phyloP scores from a whole-genome alignment of 2,329 filamentous ascomycete genomes.

The Colletotrichum tanaceti region DNA sequence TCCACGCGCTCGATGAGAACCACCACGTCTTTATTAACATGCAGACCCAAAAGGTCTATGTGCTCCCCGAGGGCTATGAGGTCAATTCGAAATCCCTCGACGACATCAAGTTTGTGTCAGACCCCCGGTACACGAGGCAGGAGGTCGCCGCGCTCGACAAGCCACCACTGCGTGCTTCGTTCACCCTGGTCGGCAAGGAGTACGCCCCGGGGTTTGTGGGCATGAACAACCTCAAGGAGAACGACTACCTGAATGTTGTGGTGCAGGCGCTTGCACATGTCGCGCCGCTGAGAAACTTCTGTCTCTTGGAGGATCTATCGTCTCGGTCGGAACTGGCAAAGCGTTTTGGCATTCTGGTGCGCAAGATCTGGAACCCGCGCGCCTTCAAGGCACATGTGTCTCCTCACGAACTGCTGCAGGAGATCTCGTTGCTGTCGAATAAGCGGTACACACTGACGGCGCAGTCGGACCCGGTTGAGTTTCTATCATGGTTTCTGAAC shows the following conservation, averaged over 20 bases:
- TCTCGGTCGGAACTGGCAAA: constrained; percentile 82
- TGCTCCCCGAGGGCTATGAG: constrained; percentile 96
- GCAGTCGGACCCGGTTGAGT: constrained; percentile 96
- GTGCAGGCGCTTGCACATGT: constrained; percentile 94
- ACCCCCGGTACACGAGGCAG: constrained; percentile 83
- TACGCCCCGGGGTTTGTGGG: constrained; percentile 96
- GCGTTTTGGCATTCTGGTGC: constrained; percentile 87
- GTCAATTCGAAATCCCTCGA: constrained; percentile 94
- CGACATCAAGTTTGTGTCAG: constrained; percentile 97
- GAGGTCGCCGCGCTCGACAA: constrained; percentile 86
- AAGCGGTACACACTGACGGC: constrained; percentile 92
- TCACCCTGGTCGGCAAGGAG: constrained; percentile 83
- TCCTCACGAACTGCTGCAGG: constrained; percentile 95
- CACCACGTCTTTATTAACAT: constrained; percentile 99
- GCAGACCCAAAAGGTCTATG: constrained; percentile 89
- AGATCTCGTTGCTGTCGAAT: constrained; percentile 88
- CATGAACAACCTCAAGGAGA: constrained; percentile 99
- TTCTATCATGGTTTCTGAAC: constrained; percentile 97
- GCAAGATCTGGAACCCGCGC: constrained; percentile 97
- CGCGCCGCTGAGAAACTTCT: constrained; percentile 86
- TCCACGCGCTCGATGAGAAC: constrained; percentile 92
- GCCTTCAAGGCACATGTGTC: constrained; percentile 98
- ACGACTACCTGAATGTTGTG: constrained; percentile 97
- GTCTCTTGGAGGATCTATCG: constrained; percentile 86
- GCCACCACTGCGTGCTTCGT: constrained; percentile 65